phyloP scores from a whole-genome alignment of 1,284 basidiomycete genomes.

The Heterobasidion irregulare region DNA sequence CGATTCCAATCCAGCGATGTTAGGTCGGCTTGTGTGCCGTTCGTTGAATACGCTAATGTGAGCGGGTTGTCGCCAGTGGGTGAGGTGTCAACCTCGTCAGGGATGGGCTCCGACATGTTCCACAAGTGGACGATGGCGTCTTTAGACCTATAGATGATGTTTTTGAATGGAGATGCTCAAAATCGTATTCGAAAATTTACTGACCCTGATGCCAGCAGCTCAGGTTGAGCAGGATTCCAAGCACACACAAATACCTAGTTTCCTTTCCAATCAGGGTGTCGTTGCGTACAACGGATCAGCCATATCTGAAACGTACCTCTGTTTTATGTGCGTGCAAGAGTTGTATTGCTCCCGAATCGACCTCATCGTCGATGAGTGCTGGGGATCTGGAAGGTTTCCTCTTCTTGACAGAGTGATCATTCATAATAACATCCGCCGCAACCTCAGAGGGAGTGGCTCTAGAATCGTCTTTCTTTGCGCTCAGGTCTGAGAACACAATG shows the following conservation, averaged over 20 bases:
- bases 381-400: slow-evolving; percentile 4
- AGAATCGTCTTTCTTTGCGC: background rate
- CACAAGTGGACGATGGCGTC: slow-evolving; percentile 72
- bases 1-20: slow-evolving; percentile 70
- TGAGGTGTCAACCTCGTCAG: slow-evolving; percentile 17
- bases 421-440: background rate
- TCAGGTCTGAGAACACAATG: background rate
- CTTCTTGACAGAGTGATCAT: slow-evolving; percentile 4
- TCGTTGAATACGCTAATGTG: slow-evolving; percentile 40
- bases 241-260: slow-evolving; percentile 71
- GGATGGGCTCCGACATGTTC: slow-evolving; percentile 46
- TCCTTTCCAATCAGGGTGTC: background rate
- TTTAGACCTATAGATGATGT: slow-evolving; percentile 44
- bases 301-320: slow-evolving; percentile 35
- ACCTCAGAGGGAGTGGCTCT: background rate
- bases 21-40: slow-evolving; percentile 45
- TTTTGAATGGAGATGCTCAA: slow-evolving; percentile 2
- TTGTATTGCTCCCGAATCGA: slow-evolving; percentile 28
- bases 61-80: slow-evolving; percentile 28
- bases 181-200: slow-evolving; percentile 11
- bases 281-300: background rate
- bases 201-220: slow-evolving; percentile 68
- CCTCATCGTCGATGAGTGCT: slow-evolving; percentile 6
- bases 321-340: slow-evolving; percentile 51
- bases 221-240: slow-evolving; percentile 64